Evolutionary conservation across 2,329 filamentous ascomycete species (phyloP).

Genomic region (Clarireedia paspali): DNA sequence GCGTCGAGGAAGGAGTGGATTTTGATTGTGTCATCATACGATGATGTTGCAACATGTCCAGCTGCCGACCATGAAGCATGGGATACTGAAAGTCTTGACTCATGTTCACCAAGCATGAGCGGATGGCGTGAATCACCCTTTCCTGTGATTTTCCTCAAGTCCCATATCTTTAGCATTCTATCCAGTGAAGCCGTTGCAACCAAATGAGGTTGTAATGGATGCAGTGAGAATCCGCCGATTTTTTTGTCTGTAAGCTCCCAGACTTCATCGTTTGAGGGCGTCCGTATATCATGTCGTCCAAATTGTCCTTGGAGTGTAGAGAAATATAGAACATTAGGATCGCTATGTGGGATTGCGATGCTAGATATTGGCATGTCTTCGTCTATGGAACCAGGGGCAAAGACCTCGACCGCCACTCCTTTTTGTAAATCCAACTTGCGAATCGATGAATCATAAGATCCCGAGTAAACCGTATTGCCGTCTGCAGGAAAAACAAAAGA

Average conservation of each 20-base stretch:
- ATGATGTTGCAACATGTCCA: constrained; percentile 83
- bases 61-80: constrained; percentile 84
- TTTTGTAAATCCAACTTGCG: constrained; percentile 78
- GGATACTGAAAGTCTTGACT: constrained; percentile 76
- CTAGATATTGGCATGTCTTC: constrained; percentile 77
- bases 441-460: constrained; percentile 90
- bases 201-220: constrained; percentile 73
- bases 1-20: constrained; percentile 71
- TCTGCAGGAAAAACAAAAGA: constrained; percentile 73
- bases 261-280: constrained; percentile 49
- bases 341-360: constrained; percentile 65
- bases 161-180: constrained; percentile 86
- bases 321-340: constrained; percentile 74
- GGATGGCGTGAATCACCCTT: constrained; percentile 55
- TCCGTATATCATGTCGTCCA: constrained; percentile 72
- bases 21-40: constrained; percentile 93
- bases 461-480: constrained; percentile 68
- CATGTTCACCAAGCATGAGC: constrained; percentile 69
- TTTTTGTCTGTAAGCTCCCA: constrained; percentile 85
- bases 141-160: constrained; percentile 69
- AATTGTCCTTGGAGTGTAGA: constrained; percentile 77
- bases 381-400: constrained; percentile 60
- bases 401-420: constrained; percentile 72
- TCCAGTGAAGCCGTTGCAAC: constrained; percentile 86
- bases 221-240: constrained; percentile 85